Base-by-base conservation (phyloP, 2,329 filamentous ascomycete genomes). In the Botrytis squamosa region DNA sequence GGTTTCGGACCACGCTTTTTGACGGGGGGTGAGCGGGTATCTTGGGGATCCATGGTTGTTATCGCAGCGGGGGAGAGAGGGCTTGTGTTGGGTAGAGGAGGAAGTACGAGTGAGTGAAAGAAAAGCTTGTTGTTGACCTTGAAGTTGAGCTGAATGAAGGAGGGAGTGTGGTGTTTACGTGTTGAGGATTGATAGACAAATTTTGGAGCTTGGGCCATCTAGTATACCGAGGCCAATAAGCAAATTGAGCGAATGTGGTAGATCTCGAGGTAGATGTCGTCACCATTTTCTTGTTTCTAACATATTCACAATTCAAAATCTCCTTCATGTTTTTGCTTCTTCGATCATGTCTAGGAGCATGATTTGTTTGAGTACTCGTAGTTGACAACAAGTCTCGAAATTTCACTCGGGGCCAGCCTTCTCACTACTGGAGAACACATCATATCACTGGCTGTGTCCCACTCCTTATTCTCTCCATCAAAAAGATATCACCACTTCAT, bases 1-100 rank as follows among this genome's bases (percentile, higher is more conserved):
- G 79, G 77, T 72, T 80, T 80, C 3, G 77, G 76, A 18, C 74
- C 76, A 29, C 76, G 77, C 49, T 76, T 79, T 46, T 71, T 72
- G 60, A 42, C 46, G 40, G 73, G 33, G 2, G n/a, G 36, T 57
- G 65, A 38, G 6, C 66, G 42, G 49, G 73, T 63, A 44, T 75
- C 75, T 71, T 73, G 71, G 9, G 76, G 36, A 42, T 73, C 76
- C 77, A 79, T 79, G 59, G 46, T n/a, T 63, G 25, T 4, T 6
- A 29, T 44, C 18, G 40, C 18, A n/a, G 33, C 12, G 5, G 60
- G 33, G 40, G 49, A 38, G 42, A 33, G 18, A 16, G 25, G 9
- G 46, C 9, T 52, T 62, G 5, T 55, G n/a, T n/a, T 36, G 42
- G 42, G 4, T 22, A 22, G n/a, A 36, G 16, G 2, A 20, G 14